Base-by-base conservation (phyloP, 1,139 yeast genomes). In the Geotrichum reessii region DNA sequence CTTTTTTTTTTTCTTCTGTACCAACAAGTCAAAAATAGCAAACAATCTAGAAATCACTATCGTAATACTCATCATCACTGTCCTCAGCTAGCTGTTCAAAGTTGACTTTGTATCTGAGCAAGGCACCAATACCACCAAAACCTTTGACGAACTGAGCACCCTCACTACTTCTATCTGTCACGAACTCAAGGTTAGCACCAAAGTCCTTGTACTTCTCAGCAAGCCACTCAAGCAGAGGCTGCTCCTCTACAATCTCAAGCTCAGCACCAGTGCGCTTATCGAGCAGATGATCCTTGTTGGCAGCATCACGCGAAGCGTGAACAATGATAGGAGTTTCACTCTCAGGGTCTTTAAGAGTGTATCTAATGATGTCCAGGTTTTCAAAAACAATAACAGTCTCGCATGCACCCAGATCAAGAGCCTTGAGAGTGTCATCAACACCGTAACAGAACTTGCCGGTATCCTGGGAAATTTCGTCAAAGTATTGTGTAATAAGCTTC, bases 101-200 rank as follows among this genome's bases (percentile, higher is more conserved):
- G 78, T 93, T 93, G 67, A 93, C 95, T 77, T 91, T 91, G 78
- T 93, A 93, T 79, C 99, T 90, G 74, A 93, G 81, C 70, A 93
- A 74, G 61, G 97, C 97, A 74, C 99, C 99, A 66, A 93, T 83
- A 78, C 99, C 99, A 86, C 99, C 99, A 71, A 93, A 93, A 62
- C 99, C 99, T 70, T 86, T 88, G 63, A 87, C 95, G 75, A 93
- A 93, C 78, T 93, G 99, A 52, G 98, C 96, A 78, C 99, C 99
- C 76, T 93, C 99, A 56, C 96, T 86, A 46, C 97, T 88, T 76
- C 89, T 86, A 78, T 93, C 99, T 56, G 98, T 88, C 66, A 93
- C 96, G 69, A 93, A 93, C 77, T 93, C 99, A 67, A 93, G 81
- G 63, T 87, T 85, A 58, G 99, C 97, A 81, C 99, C 99, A 69